A percentile compares a stretch with the other conserved stretches of the same genome.
Evolutionary conservation across 768 basidiomycete species (phyloP).

Genomic region (Chalciporus pseudorubinellus): DNA sequence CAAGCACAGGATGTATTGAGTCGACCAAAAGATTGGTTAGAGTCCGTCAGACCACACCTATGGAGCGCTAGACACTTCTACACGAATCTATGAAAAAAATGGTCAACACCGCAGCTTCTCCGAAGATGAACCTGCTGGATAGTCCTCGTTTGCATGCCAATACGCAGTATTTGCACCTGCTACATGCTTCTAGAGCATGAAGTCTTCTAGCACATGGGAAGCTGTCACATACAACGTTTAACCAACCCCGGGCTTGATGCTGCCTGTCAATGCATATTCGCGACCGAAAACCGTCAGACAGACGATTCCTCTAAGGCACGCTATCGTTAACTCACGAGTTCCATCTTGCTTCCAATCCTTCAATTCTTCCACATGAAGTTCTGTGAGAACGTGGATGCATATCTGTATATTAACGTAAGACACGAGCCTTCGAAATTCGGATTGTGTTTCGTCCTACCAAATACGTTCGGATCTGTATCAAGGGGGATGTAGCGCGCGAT

Average conservation of each 20-base stretch:
- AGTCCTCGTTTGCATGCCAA: too few relatives aligned
- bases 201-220: neutral
- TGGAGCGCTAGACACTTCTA: neutral
- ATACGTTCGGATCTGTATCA: neutral
- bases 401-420: constrained; percentile 17
- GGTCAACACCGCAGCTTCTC: neutral
- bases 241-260: neutral
- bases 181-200: neutral
- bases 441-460: neutral
- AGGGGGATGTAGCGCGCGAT: neutral
- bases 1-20: neutral
- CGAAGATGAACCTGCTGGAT: too few relatives aligned
- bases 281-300: constrained; percentile 1
- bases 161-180: too few relatives aligned
- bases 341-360: neutral
- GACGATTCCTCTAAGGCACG: neutral
- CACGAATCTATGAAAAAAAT: neutral
- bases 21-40: too few relatives aligned
- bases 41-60: neutral
- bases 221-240: constrained; percentile 4
- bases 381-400: constrained; percentile 1
- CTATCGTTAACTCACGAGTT: neutral
- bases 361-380: neutral
- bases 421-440: neutral
- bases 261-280: neutral